Base-by-base conservation (phyloP, 495 filamentous ascomycete species). In the Immersiella caudata region DNA sequence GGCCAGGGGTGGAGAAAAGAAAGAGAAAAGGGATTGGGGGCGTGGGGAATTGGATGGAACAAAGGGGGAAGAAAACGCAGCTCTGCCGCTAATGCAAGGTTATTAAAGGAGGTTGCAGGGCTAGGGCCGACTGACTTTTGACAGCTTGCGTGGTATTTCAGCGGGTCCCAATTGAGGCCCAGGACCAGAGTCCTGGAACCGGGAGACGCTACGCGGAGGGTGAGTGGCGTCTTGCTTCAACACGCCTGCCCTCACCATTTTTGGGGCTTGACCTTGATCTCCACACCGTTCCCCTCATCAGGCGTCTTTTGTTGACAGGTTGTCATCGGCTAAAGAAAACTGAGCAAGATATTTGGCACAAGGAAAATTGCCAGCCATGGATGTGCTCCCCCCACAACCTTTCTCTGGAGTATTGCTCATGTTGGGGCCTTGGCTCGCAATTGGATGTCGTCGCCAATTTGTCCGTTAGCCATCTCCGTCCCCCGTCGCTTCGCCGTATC, bases 51-150 rank as follows among this genome's bases (percentile, higher is more conserved):
- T 46, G 40, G 40, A 5, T 46, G 40, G 40, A 46, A 33, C 24
- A 59, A 35, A 59, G 56, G 56, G 56, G 21, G 56, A 27, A 40
- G 24, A 22, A 52, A 64, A 52, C 33, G 61, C 61, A 21, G 52
- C 52, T 26, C 56, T 66, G 20, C 25, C 69, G 67, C 79, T 81
- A 81, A 81, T 81, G 79, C 79, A 80, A 74, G 78, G 68, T 79
- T 46, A 46, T 46, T 78, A 74, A 76, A 77, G 71, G 73, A 75
- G 74, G 74, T 74, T 55, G 61, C 67, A 73, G 64, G 58, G 27
- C 49, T 65, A 60, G 40, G 66, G 62, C 49, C 68, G 54, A 26
- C 35, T 62, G 16, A 29, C 66, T 33, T 57, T 73, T 69, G 40
- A 46, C 40, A 46, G 40, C 40, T 18, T 46, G 40, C 40, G 40